A percentile compares a stretch with the other conserved stretches of the same genome.
phyloP scores from a whole-genome alignment of 306 rosid genomes.

The Mimosa pudica region DNA sequence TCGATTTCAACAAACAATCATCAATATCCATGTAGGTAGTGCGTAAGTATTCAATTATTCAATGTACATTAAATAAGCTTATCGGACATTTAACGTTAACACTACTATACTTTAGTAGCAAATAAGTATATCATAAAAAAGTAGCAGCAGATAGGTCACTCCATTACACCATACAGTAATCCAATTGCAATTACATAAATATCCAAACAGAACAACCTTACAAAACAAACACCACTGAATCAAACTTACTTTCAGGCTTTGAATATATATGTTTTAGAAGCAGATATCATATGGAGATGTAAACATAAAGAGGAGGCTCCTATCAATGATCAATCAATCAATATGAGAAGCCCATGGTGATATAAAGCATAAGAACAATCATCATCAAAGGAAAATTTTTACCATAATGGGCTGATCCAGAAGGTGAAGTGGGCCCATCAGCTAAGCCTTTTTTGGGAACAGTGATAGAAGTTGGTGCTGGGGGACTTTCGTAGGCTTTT shows the following conservation, averaged over 20 bases:
- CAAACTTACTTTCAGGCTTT: background rate
- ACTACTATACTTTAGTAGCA: background rate
- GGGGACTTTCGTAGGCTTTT: background rate
- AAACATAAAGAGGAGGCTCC: background rate
- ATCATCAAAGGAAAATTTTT: constrained; percentile 25
- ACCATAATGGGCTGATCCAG: constrained; percentile 41
- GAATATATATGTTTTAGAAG: background rate
- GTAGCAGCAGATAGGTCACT: background rate
- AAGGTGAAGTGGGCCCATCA: constrained; percentile 58
- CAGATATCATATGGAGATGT: background rate
- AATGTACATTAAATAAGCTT: background rate
- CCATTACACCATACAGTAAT: background rate
- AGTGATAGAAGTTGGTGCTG: background rate
- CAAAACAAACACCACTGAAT: background rate
- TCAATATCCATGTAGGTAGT: too few relatives aligned
- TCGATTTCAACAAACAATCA: too few relatives aligned
- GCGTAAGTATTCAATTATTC: background rate
- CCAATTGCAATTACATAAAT: background rate
- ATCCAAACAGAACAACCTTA: background rate
- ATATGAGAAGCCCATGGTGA: background rate
- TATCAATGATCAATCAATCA: background rate
- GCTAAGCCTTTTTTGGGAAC: constrained; percentile 30
- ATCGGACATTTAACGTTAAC: background rate
- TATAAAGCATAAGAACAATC: background rate
- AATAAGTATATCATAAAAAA: too few relatives aligned